Evolutionary conservation across 2,329 filamentous ascomycete species (phyloP).

Genomic region (Coleophoma eucalyptorum): DNA sequence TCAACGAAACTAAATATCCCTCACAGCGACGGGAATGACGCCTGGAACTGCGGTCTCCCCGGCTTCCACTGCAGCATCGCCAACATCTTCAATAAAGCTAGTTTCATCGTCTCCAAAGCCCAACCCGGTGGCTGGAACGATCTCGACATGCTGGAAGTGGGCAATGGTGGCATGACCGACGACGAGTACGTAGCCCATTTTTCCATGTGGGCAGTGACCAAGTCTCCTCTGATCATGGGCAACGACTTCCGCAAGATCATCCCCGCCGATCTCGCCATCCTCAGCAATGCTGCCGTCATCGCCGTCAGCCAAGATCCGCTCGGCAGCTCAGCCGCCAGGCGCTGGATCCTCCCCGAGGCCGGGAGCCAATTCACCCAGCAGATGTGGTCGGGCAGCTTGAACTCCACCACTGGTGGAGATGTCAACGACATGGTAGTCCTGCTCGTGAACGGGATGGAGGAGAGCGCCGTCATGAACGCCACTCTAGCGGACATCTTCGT

Average conservation of each 20-base stretch:
- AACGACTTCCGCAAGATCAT: slow-evolving; percentile 26
- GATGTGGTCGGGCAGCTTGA: slow-evolving; percentile 43
- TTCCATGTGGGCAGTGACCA: slow-evolving; percentile 22
- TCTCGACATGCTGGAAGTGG: slow-evolving; percentile 32
- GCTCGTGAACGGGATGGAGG: slow-evolving; percentile 43
- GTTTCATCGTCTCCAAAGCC: slow-evolving; percentile 23
- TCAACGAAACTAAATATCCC: not conserved
- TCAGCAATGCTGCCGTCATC: slow-evolving; percentile 38
- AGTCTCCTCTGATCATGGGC: slow-evolving; percentile 26
- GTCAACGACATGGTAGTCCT: slow-evolving; percentile 40
- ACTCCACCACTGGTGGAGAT: slow-evolving; percentile 36
- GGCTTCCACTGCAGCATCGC: slow-evolving; percentile 27
- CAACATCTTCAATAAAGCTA: slow-evolving; percentile 24
- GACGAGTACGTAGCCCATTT: slow-evolving; percentile 31
- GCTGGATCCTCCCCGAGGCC: slow-evolving; percentile 38
- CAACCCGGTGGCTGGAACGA: slow-evolving; percentile 28
- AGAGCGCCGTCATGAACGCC: slow-evolving; percentile 40
- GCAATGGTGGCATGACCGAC: slow-evolving; percentile 30
- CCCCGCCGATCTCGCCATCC: slow-evolving; percentile 30
- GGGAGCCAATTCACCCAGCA: slow-evolving; percentile 40
- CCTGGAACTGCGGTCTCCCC: slow-evolving; percentile 23
- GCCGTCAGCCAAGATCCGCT: slow-evolving; percentile 37
- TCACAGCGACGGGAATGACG: slow-evolving; percentile 32
- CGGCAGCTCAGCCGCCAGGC: slow-evolving; percentile 35
- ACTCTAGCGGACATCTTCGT: slow-evolving; percentile 49